phyloP scores from a whole-genome alignment of 768 basidiomycete genomes.

The Phanerochaete carnosa region DNA sequence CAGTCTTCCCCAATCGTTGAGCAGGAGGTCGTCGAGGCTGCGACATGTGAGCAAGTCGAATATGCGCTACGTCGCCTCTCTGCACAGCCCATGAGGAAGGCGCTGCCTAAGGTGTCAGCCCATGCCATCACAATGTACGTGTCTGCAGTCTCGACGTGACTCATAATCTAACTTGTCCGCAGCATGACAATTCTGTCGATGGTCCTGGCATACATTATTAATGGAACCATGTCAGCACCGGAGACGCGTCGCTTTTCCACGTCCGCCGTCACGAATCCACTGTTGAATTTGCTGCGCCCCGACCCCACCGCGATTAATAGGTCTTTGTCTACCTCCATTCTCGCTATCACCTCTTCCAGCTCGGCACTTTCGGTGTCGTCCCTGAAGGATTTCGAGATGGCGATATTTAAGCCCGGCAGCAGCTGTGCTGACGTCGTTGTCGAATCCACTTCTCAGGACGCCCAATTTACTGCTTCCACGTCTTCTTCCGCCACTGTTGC shows the following conservation, averaged over 20 bases:
- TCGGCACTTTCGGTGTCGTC: slow-evolving; percentile 19
- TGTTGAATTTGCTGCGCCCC: slow-evolving; percentile 6
- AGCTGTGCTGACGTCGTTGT: background rate
- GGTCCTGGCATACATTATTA: slow-evolving; percentile 54
- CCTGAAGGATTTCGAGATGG: slow-evolving; percentile 29
- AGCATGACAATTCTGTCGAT: slow-evolving; percentile 71
- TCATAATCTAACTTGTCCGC: slow-evolving; percentile 9
- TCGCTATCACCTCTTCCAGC: slow-evolving; percentile 7
- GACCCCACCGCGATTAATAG: slow-evolving; percentile 12
- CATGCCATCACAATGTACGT: slow-evolving; percentile 69
- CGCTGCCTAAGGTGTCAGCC: slow-evolving; percentile 44
- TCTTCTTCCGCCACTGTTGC: slow-evolving; percentile 6
- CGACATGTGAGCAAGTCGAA: slow-evolving; percentile 40
- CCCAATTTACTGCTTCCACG: slow-evolving; percentile 14
- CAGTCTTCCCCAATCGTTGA: slow-evolving; percentile 40
- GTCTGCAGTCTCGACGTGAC: background rate
- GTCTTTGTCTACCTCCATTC: slow-evolving; percentile 7
- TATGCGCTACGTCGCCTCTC: slow-evolving; percentile 46
- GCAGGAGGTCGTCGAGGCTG: slow-evolving; percentile 38
- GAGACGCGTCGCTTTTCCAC: slow-evolving; percentile 30
- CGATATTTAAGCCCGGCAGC: slow-evolving; percentile 31
- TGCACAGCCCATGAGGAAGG: slow-evolving; percentile 31
- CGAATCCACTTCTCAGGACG: background rate
- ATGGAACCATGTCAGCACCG: slow-evolving; percentile 40
- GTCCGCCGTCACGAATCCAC: slow-evolving; percentile 28